phyloP scores from a whole-genome alignment of 495 filamentous ascomycete genomes.

The Trichoderma orchidacearum region DNA sequence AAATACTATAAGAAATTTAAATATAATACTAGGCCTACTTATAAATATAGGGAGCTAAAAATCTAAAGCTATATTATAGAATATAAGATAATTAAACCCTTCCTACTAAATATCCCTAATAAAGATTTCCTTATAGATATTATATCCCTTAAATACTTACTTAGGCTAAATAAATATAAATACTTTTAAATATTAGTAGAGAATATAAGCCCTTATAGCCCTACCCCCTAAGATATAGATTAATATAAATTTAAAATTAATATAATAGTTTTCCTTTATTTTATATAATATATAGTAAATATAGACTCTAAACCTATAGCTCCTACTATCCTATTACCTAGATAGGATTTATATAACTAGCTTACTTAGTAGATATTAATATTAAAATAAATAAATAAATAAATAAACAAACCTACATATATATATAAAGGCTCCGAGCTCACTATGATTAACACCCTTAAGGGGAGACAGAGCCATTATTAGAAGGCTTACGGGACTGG shows the following conservation, averaged over 20 bases:
- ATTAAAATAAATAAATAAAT: too few relatives aligned
- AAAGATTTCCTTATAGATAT: background rate
- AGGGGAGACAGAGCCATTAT: too few relatives aligned
- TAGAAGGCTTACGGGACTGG: too few relatives aligned
- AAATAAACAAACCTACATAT: too few relatives aligned
- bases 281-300: background rate
- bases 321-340: too few relatives aligned
- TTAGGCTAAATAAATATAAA: background rate
- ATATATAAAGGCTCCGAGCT: too few relatives aligned
- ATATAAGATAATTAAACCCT: background rate
- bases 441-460: too few relatives aligned
- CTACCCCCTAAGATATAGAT: background rate
- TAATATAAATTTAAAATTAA: too few relatives aligned
- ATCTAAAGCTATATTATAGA: background rate
- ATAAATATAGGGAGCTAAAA: background rate
- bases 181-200: background rate
- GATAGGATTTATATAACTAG: too few relatives aligned
- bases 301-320: too few relatives aligned
- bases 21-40: background rate
- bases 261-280: background rate
- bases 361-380: too few relatives aligned
- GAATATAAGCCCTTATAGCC: background rate
- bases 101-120: background rate
- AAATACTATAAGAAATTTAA: background rate
- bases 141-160: background rate